Percentiles rank a stretch among this genome's conserved stretches.
Evolutionary conservation across 257 asterid species (phyloP).

Genomic region (Mitragyna speciosa): DNA sequence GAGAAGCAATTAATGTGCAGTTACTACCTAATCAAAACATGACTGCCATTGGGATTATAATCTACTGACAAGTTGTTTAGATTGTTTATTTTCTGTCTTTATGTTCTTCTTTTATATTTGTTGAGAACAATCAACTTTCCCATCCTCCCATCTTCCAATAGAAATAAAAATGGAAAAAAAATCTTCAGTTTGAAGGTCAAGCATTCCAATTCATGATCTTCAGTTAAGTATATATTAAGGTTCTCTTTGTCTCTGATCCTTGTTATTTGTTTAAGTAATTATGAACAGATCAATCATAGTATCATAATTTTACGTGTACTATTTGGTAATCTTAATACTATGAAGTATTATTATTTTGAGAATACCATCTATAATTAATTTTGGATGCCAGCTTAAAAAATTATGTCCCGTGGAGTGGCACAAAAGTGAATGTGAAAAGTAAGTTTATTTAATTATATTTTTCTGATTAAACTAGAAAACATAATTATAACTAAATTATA

Average conservation of each 20-base stretch:
- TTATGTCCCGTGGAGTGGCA: not conserved
- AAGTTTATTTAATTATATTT: not conserved
- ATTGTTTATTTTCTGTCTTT: constrained; percentile 12
- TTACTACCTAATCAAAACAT: constrained; percentile 5
- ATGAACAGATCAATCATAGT: not conserved
- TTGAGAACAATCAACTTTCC: not conserved
- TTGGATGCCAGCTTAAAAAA: too few species aligned
- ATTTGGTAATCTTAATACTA: not conserved
- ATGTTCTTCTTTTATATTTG: not conserved
- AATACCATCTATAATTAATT: too few species aligned
- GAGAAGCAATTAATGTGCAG: not conserved
- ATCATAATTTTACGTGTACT: not conserved
- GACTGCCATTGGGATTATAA: constrained; percentile 17
- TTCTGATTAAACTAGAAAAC: not conserved
- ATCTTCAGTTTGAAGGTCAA: not conserved
- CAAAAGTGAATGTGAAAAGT: too few species aligned
- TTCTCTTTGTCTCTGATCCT: not conserved
- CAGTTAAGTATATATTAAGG: not conserved
- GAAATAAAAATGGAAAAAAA: not conserved
- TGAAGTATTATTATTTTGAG: not conserved
- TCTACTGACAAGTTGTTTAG: constrained; percentile 4
- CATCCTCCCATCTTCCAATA: not conserved
- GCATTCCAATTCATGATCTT: not conserved
- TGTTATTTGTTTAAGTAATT: not conserved
- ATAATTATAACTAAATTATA: not conserved